A percentile compares a stretch with the other conserved stretches of the same genome.
phyloP scores from a whole-genome alignment of 306 rosid species.

The Rosa multiflora region DNA sequence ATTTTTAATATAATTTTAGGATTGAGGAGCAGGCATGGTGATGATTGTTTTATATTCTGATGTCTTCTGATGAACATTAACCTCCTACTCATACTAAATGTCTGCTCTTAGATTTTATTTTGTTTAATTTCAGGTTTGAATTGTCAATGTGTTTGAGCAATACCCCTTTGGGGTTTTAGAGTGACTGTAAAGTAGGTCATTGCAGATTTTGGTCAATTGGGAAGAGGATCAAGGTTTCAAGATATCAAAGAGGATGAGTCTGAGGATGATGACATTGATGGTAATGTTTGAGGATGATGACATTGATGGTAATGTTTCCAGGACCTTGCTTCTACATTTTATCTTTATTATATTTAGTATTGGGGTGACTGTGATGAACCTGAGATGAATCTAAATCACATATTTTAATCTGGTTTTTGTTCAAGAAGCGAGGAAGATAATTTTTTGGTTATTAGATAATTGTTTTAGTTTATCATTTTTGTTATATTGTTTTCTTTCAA shows the following conservation, averaged over 20 bases:
- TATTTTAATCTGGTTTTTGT: too few species aligned
- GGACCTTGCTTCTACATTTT: neutral
- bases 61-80: constrained; percentile 33
- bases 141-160: neutral
- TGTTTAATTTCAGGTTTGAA: neutral
- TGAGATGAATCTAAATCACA: too few species aligned
- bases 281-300: constrained; percentile 26
- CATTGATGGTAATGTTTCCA: neutral
- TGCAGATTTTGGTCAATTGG: constrained; percentile 31
- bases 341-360: neutral
- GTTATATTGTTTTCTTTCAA: too few species aligned
- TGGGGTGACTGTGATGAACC: too few species aligned
- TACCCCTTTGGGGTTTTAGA: constrained; percentile 11
- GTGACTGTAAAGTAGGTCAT: constrained; percentile 4
- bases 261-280: constrained; percentile 28
- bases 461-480: too few species aligned
- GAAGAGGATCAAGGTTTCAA: constrained; percentile 33
- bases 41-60: constrained; percentile 29
- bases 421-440: too few species aligned
- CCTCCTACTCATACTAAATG: constrained; percentile 96
- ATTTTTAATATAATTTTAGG: neutral
- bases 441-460: too few species aligned
- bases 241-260: constrained; percentile 30
- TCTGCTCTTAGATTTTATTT: neutral
- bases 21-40: constrained; percentile 38